These are phyloP conservation scores for Lodderomyces elongisporus DNA, from an alignment of 1,139 yeast species.

Conservation along the genomic window DNA sequence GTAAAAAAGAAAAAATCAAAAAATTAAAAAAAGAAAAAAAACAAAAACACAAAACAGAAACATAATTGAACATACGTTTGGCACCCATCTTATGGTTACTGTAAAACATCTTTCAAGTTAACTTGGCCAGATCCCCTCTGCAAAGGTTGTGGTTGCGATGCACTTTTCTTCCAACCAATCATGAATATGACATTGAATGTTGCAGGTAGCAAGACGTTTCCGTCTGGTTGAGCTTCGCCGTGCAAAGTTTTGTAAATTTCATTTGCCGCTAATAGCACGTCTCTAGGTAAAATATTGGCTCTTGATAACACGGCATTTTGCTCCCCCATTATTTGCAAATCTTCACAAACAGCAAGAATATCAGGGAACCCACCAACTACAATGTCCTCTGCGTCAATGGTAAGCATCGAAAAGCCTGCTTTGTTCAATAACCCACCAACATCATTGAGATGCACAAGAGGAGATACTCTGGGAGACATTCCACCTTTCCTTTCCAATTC, in stretches of 20 bases:
- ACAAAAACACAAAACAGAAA: not conserved
- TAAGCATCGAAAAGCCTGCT: constrained; percentile 74
- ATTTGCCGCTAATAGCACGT: constrained; percentile 67
- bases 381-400: constrained; percentile 82
- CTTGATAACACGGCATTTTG: constrained; percentile 64
- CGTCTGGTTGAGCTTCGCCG: constrained; percentile 52
- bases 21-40: not conserved
- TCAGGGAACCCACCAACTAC: constrained; percentile 78
- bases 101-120: constrained; percentile 58
- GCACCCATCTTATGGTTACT: no score
- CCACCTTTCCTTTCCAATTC: constrained; percentile 80
- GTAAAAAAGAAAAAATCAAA: not conserved
- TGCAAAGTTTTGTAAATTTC: constrained; percentile 70
- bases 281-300: constrained; percentile 54
- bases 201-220: constrained; percentile 45
- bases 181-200: constrained; percentile 73
- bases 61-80: not conserved
- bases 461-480: constrained; percentile 74
- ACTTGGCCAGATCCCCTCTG: constrained; percentile 68
- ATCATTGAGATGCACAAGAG: constrained; percentile 74
- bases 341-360: constrained; percentile 60
- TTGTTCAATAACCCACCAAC: constrained; percentile 67
- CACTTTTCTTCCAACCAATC: constrained; percentile 86
- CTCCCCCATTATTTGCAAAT: constrained; percentile 81
- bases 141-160: constrained; percentile 65